These are phyloP conservation scores for Suaeda aralocaspica DNA, from an alignment of 148 eudicot genomes.

Conservation along the genomic window DNA sequence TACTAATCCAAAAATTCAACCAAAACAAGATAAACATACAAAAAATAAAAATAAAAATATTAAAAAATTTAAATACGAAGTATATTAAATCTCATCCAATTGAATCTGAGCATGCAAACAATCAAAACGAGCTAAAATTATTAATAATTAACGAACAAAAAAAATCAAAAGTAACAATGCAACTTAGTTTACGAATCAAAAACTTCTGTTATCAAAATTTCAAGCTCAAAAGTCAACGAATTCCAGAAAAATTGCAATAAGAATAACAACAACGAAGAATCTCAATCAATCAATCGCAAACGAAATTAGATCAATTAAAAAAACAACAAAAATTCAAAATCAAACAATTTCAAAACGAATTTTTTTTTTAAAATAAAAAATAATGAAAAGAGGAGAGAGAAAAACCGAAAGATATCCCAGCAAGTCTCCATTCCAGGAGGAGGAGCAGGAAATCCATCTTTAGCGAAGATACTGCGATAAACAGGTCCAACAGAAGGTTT, in stretches of 20 bases:
- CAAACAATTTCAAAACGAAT: not conserved
- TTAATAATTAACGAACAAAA: too few species aligned
- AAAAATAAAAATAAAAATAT: too few species aligned
- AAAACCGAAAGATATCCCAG: conserved; percentile 88
- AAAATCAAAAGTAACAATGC: not conserved
- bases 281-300: not conserved
- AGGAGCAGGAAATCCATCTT: conserved; percentile 66
- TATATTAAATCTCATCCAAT: not conserved
- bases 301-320: conserved; percentile 2
- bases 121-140: not conserved
- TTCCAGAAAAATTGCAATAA: not conserved
- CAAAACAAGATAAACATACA: too few species aligned
- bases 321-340: not conserved
- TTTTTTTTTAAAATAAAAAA: not conserved
- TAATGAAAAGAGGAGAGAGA: conserved; percentile 9
- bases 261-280: not conserved
- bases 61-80: not conserved
- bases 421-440: conserved; percentile 68
- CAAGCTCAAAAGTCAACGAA: too few species aligned
- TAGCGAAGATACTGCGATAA: conserved; percentile 68
- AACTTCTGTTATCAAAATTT: not conserved
- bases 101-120: not conserved
- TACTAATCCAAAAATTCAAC: too few species aligned
- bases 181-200: not conserved
- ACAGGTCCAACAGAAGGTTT: conserved; percentile 71